Evolutionary conservation across 1,284 basidiomycete species (phyloP).

Genomic region (Coriolopsis trogii): DNA sequence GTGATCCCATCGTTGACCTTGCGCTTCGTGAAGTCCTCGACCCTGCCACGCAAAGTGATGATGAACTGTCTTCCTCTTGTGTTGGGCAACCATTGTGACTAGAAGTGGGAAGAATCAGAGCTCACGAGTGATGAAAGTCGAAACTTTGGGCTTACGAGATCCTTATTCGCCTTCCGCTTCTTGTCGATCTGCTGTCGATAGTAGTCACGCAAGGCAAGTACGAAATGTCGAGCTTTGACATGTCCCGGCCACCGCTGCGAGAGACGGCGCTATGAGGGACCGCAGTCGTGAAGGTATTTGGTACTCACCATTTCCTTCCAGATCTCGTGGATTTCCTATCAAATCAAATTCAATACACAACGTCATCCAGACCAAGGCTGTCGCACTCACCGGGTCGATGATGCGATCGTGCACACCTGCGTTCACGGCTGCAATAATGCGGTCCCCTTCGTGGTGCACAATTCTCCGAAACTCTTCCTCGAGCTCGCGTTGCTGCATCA

Average conservation of each 20-base stretch:
- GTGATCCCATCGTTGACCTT: constrained; percentile 16
- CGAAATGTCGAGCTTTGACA: constrained; percentile 40
- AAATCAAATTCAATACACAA: background rate
- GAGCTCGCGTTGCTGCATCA: constrained; percentile 29
- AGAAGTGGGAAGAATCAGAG: too few relatives aligned
- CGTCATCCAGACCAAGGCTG: too few relatives aligned
- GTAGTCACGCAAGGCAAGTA: constrained; percentile 38
- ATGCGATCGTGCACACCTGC: constrained; percentile 32
- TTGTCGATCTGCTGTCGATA: constrained; percentile 33
- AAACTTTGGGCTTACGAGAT: too few relatives aligned
- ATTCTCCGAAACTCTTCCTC: constrained; percentile 20
- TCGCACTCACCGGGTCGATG: constrained; percentile 22
- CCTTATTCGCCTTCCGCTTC: constrained; percentile 5
- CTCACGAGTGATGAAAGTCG: too few relatives aligned
- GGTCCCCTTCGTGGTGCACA: constrained; percentile 29
- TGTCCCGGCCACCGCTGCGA: constrained; percentile 37
- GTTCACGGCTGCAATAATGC: constrained; percentile 27
- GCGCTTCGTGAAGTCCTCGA: constrained; percentile 1
- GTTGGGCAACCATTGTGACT: too few relatives aligned
- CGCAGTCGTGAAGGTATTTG: too few relatives aligned
- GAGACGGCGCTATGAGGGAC: background rate
- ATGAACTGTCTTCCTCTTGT: too few relatives aligned
- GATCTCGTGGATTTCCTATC: constrained; percentile 21
- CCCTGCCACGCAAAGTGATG: too few relatives aligned
- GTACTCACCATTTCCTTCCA: constrained; percentile 35